A percentile compares a stretch with the other conserved stretches of the same genome.
Evolutionary conservation across 441 rosid genomes (phyloP).

Genomic region (Erysimum cheiri): DNA sequence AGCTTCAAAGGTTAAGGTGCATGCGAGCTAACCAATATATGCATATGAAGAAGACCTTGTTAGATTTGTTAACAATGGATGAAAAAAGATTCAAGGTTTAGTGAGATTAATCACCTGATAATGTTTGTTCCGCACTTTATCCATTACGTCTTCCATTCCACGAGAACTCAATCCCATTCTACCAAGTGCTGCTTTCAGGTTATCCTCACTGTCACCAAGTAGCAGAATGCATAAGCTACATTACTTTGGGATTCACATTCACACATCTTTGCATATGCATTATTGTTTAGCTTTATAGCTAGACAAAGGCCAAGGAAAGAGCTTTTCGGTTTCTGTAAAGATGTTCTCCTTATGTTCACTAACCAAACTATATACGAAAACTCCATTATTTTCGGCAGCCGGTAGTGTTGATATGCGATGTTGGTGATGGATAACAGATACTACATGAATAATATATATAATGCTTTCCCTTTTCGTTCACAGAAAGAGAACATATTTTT

Average conservation of each 20-base stretch:
- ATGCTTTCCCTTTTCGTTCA: neutral
- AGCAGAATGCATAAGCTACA: slow-evolving; percentile 7
- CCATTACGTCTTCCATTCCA: slow-evolving; percentile 74
- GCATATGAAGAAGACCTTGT: slow-evolving; percentile 9
- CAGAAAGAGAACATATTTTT: neutral
- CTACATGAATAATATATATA: neutral
- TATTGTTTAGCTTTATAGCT: neutral
- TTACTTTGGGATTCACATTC: slow-evolving; percentile 17
- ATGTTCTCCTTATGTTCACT: neutral
- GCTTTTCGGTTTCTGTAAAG: neutral
- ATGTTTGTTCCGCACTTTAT: slow-evolving; percentile 78
- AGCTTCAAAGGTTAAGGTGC: slow-evolving; percentile 92
- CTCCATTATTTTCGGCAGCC: neutral
- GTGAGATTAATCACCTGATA: slow-evolving; percentile 67
- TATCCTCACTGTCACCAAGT: slow-evolving; percentile 68
- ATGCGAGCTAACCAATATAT: slow-evolving; percentile 65
- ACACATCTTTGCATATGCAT: neutral
- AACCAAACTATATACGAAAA: neutral
- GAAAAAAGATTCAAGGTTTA: slow-evolving; percentile 7
- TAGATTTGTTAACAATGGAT: slow-evolving; percentile 7
- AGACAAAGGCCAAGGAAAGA: neutral
- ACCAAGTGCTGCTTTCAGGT: slow-evolving; percentile 82
- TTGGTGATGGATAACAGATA: slow-evolving; percentile 1
- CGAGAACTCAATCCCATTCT: slow-evolving; percentile 80
- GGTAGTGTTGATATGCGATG: neutral